Evolutionary conservation across 129 eudicot genomes (phyloP).

Genomic region (Scalesia atractyloides): DNA sequence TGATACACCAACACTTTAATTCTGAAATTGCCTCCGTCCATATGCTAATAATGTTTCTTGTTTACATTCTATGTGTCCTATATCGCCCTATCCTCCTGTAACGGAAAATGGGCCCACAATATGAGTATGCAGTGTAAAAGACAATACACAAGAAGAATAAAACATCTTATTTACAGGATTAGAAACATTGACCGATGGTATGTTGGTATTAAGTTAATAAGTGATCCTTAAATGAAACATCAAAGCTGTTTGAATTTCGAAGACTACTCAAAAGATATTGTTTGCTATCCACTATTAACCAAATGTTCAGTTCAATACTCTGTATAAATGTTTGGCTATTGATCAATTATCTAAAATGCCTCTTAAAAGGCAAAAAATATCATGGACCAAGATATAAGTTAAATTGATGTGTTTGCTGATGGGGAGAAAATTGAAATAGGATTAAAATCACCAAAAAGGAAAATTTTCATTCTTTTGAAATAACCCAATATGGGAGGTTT

Average conservation of each 20-base stretch:
- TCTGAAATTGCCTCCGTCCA: not conserved
- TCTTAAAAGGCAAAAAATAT: not conserved
- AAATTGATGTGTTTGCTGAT: not conserved
- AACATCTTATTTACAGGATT: not conserved
- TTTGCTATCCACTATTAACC: not conserved
- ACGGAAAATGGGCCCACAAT: not conserved
- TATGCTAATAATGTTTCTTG: not conserved
- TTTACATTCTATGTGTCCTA: slow-evolving; percentile 4
- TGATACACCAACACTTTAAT: not conserved
- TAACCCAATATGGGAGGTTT: not conserved
- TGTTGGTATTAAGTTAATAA: not conserved
- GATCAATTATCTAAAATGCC: slow-evolving; percentile 6
- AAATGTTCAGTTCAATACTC: not conserved
- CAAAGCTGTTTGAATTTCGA: not conserved
- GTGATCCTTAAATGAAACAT: not conserved
- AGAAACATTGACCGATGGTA: not conserved
- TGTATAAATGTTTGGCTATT: not conserved
- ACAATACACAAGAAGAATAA: not conserved
- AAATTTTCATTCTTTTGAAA: not conserved
- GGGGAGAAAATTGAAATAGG: not conserved
- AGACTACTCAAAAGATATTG: not conserved
- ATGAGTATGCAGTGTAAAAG: not conserved
- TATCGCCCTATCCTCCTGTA: not conserved
- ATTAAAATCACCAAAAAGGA: not conserved
- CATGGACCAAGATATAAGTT: not conserved